Percentiles rank a stretch among this genome's conserved stretches.
These are phyloP conservation scores for Plantago rigida DNA, from an alignment of 305 asterid species.

Conservation along the genomic window DNA sequence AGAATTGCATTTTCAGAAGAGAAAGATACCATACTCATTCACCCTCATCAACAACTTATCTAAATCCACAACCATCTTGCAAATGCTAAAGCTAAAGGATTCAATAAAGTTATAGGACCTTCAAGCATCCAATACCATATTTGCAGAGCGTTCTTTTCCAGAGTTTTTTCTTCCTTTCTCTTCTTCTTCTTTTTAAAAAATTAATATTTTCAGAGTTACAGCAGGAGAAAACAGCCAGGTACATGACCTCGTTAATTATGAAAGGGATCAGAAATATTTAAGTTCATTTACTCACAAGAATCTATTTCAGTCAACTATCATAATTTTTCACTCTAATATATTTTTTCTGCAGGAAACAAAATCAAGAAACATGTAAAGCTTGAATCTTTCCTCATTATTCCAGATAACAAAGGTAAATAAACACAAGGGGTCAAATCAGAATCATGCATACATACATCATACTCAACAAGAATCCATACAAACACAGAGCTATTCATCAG, in stretches of 20 bases:
- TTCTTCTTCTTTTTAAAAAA: too few relatives aligned
- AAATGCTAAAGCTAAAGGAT: neutral
- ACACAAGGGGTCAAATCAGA: neutral
- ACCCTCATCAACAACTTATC: conserved; percentile 1
- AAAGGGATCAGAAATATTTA: neutral
- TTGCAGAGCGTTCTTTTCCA: too few relatives aligned
- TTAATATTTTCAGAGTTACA: neutral
- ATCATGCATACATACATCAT: neutral
- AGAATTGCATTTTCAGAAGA: conserved; percentile 36
- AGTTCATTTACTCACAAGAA: neutral
- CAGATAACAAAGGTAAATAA: neutral
- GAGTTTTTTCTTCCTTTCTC: too few relatives aligned
- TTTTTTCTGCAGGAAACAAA: neutral
- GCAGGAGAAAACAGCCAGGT: conserved; percentile 3
- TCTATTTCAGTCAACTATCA: neutral
- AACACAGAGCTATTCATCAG: too few relatives aligned
- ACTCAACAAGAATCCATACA: too few relatives aligned
- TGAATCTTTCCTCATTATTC: neutral
- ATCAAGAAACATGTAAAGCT: neutral
- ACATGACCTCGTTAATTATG: neutral
- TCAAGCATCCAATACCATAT: neutral
- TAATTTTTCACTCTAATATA: neutral
- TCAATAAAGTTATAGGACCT: neutral
- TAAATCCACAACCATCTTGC: neutral
- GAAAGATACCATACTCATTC: conserved; percentile 8